Evolutionary conservation across 805 yeast genomes (phyloP), one percentile per base, ranked within the genome.

Genomic region (Candida sonorensis): DNA sequence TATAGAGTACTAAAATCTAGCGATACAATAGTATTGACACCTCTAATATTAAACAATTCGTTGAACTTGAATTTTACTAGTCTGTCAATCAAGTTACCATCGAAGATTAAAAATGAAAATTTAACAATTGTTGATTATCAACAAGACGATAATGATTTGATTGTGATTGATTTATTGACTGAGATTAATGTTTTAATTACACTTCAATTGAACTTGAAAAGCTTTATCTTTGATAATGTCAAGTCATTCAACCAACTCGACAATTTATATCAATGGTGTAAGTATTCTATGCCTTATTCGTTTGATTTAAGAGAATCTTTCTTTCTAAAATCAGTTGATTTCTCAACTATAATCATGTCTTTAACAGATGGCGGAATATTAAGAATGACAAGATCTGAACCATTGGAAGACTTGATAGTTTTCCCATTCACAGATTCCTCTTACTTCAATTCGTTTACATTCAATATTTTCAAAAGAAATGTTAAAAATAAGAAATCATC

Each of bases 341-440:
- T 58, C 0, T 45, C 50, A 3, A 64, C 68, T 27, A 49, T 76
- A 7, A 51, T 86, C 3, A 74, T 81, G 0, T 65, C 85, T 4
- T 61, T 87, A 30, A 66, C 67, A 27, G 94, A 88, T 57, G 96
- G 97, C 17, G 85, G 88, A 1, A 52, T 87, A 26, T 57, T 85
- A 30, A 77, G 76, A 27, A 61, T 81, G 36, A 44, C 46, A 22
- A 60, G 75, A 42, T 26, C 30, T 2, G 23, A 25, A 13, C 36
- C 36, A n/a, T 40, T 34, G 16, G 43, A 34, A 7, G 41, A 45
- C 13, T 45, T 43, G 16, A 30, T 35, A n/a, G 49, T 52, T 4
- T 31, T 44, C 2, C 53, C 60, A 18, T 81, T 81, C 52, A 69
- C 66, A 36, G 87, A 79, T 59, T 44, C 66, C 45, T 55, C 75